Conservation (phyloP, 1,284 basidiomycete genomes). For the Earliella scabrosa region DNA sequence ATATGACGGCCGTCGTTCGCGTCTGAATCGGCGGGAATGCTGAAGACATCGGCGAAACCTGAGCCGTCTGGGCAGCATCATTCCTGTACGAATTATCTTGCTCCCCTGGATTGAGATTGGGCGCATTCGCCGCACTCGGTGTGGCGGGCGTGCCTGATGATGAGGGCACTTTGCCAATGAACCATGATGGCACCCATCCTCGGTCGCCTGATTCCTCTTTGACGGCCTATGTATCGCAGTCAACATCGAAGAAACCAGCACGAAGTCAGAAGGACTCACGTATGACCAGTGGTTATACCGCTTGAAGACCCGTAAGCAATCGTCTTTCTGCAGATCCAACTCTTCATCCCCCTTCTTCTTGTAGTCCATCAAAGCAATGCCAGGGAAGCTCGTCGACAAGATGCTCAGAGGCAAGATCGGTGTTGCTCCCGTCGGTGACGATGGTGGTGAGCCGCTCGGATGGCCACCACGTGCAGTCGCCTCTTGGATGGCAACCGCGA, state of each 20-base stretch:
- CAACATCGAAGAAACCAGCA: slow-evolving; percentile 1
- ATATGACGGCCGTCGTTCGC: slow-evolving; percentile 30
- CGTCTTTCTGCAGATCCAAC: slow-evolving; percentile 84
- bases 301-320: slow-evolving; percentile 92
- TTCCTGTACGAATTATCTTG: slow-evolving; percentile 24
- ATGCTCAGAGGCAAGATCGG: slow-evolving; percentile 89
- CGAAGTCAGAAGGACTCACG: slow-evolving; percentile 45
- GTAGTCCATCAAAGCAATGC: slow-evolving; percentile 95
- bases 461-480: slow-evolving; percentile 62
- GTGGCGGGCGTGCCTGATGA: slow-evolving; percentile 57
- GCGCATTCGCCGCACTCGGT: slow-evolving; percentile 48
- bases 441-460: slow-evolving; percentile 47
- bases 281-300: slow-evolving; percentile 98
- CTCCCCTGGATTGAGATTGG: slow-evolving; percentile 27
- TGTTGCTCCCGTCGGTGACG: slow-evolving; percentile 50
- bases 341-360: slow-evolving; percentile 90
- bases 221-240: slow-evolving; percentile 62
- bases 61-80: slow-evolving; percentile 43
- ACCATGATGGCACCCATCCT: slow-evolving; percentile 92
- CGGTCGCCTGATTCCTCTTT: slow-evolving; percentile 87
- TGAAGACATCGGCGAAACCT: slow-evolving; percentile 76
- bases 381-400: slow-evolving; percentile 92
- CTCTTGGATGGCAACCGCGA: slow-evolving; percentile 77
- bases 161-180: slow-evolving; percentile 71
- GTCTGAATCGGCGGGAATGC: slow-evolving; percentile 58